Percentiles rank a stretch among this genome's conserved stretches.
These are phyloP conservation scores for Fusarium tupiense DNA, from an alignment of 2,329 filamentous ascomycete genomes.

Conservation along the genomic window DNA sequence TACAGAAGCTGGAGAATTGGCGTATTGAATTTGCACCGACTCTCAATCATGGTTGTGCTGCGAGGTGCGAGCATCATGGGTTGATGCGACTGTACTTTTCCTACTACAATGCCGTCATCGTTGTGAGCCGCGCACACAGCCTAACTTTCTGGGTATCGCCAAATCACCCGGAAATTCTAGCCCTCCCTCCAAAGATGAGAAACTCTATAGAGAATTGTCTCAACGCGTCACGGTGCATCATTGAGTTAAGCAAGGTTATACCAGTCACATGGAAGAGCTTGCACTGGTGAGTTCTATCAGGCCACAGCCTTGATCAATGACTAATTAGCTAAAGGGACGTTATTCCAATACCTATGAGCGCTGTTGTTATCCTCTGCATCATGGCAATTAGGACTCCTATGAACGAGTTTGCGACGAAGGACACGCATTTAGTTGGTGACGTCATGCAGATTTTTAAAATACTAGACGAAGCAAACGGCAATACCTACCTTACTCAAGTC, in stretches of 20 bases:
- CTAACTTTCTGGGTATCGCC: not conserved
- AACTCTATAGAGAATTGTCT: not conserved
- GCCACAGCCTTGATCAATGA: accelerated
- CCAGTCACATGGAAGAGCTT: not conserved
- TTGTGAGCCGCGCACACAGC: not conserved
- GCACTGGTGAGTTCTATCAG: not conserved
- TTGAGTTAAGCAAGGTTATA: not conserved
- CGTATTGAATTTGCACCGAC: not conserved
- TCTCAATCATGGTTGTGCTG: not conserved
- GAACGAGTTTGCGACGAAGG: not conserved
- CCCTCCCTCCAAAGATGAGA: not conserved
- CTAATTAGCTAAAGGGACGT: not conserved
- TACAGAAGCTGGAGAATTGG: not conserved
- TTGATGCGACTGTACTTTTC: not conserved
- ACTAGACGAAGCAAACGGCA: not conserved
- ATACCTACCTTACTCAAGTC: not conserved
- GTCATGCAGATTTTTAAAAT: not conserved
- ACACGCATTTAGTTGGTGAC: not conserved
- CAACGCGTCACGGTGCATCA: not conserved
- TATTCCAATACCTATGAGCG: not conserved
- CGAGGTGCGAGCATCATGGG: not conserved
- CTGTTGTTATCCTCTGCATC: not conserved
- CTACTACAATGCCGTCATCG: not conserved
- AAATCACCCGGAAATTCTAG: not conserved
- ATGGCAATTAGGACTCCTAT: not conserved